Evolutionary conservation across 2,329 filamentous ascomycete species (phyloP).

Genomic region (Cladobotryum protrusum): DNA sequence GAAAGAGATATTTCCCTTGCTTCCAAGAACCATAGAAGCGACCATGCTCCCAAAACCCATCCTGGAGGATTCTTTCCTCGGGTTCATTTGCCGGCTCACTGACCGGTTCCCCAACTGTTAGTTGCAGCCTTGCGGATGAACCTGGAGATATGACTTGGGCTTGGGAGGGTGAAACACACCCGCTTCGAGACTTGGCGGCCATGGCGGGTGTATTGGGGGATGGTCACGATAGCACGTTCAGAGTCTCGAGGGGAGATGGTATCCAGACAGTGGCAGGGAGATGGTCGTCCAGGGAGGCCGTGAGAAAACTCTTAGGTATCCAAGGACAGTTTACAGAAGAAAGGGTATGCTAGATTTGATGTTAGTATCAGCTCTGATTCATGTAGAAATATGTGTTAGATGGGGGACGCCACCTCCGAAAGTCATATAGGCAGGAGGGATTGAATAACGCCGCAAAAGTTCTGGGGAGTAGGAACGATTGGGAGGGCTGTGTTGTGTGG

Average conservation of each 20-base stretch:
- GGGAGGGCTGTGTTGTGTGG: not conserved
- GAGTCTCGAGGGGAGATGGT: not conserved
- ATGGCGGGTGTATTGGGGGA: slow-evolving; percentile 11
- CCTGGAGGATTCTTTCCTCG: slow-evolving; percentile 17
- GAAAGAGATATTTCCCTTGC: slow-evolving; percentile 66
- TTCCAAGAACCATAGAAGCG: slow-evolving; percentile 63
- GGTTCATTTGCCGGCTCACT: slow-evolving; percentile 15
- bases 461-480: not conserved
- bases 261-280: no score
- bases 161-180: slow-evolving; percentile 20
- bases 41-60: slow-evolving; percentile 52
- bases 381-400: no score
- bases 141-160: slow-evolving; percentile 8
- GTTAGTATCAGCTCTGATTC: not conserved
- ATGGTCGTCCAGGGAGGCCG: no score
- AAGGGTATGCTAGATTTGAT: not conserved
- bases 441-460: no score
- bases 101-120: slow-evolving; percentile 11
- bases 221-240: slow-evolving; percentile 10
- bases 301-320: not conserved
- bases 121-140: slow-evolving; percentile 12
- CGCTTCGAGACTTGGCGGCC: slow-evolving; percentile 26
- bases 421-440: no score
- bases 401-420: no score
- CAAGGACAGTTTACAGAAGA: not conserved